phyloP scores from a whole-genome alignment of 2,329 filamentous ascomycete species.

The Hypoxylon sp. region DNA sequence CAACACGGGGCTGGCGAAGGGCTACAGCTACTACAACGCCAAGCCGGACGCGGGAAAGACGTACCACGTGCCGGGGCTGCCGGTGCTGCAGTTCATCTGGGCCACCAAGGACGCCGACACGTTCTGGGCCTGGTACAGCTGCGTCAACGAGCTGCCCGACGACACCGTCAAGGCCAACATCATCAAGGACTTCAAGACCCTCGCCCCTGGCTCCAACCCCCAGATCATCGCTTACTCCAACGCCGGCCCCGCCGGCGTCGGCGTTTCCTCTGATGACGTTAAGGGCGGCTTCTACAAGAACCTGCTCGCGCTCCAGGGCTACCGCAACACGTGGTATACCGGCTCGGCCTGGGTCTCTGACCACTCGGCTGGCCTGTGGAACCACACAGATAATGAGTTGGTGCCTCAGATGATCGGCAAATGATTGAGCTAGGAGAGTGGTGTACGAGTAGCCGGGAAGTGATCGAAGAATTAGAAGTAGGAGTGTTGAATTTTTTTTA shows the following conservation, averaged over 20 bases:
- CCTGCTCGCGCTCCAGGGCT: conserved; percentile 22
- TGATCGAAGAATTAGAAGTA: too few relatives aligned
- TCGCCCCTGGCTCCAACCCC: conserved; percentile 21
- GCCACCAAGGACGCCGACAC: not conserved
- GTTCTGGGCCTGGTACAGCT: conserved; percentile 23
- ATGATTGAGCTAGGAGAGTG: too few relatives aligned
- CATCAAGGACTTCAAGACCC: conserved; percentile 11
- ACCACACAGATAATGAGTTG: too few relatives aligned
- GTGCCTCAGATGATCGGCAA: too few relatives aligned
- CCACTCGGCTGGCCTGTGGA: conserved; percentile 27
- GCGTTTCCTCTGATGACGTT: conserved; percentile 23
- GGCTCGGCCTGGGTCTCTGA: conserved; percentile 23
- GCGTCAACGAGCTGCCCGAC: conserved; percentile 4
- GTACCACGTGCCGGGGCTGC: conserved; percentile 13
- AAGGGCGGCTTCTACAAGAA: conserved; percentile 24
- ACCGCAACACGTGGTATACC: conserved; percentile 34
- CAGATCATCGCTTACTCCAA: conserved; percentile 22
- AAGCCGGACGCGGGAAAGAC: not conserved
- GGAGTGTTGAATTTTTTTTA: too few relatives aligned
- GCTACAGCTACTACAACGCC: conserved; percentile 37
- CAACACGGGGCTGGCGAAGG: too few relatives aligned
- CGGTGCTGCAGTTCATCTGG: conserved; percentile 1
- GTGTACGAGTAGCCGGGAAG: too few relatives aligned
- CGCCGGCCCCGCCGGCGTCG: conserved; percentile 21
- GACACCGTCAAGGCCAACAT: conserved; percentile 22